phyloP scores from a whole-genome alignment of 345 rosid species.

The Salix koriyanagi region DNA sequence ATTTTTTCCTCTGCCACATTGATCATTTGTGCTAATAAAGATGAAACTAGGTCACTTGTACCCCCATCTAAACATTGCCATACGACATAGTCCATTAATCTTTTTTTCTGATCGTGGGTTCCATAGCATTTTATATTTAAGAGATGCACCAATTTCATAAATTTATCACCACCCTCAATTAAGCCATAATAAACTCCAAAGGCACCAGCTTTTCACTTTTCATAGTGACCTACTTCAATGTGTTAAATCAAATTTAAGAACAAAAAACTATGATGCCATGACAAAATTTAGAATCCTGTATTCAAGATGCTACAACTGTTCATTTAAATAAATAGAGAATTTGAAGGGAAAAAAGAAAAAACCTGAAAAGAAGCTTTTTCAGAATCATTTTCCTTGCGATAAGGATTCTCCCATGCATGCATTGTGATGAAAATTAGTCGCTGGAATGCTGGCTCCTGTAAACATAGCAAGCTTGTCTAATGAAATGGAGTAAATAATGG shows the following conservation, averaged over 20 bases:
- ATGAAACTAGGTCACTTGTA: neutral
- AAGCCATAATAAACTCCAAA: neutral
- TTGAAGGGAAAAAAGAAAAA: slow-evolving; percentile 14
- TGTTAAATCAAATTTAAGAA: neutral
- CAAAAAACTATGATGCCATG: neutral
- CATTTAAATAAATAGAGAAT: slow-evolving; percentile 1
- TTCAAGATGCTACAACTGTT: slow-evolving; percentile 7
- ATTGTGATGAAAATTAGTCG: slow-evolving; percentile 82
- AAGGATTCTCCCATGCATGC: slow-evolving; percentile 94
- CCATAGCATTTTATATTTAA: neutral
- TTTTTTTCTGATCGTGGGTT: neutral
- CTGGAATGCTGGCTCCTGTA: slow-evolving; percentile 90
- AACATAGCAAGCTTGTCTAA: slow-evolving; percentile 8
- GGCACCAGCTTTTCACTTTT: neutral
- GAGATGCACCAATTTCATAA: neutral
- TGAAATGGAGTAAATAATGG: neutral
- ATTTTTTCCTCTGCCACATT: neutral
- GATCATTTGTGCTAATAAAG: neutral
- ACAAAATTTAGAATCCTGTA: neutral
- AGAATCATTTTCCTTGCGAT: slow-evolving; percentile 36
- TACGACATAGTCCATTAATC: neutral
- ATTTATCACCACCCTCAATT: neutral
- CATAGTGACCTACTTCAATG: neutral
- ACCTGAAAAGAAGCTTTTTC: slow-evolving; percentile 69
- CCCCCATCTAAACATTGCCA: neutral